Percentiles rank a stretch among this genome's conserved stretches.
These are phyloP conservation scores for Quercus aquifolioides DNA, from an alignment of 306 rosid genomes.

Conservation along the genomic window DNA sequence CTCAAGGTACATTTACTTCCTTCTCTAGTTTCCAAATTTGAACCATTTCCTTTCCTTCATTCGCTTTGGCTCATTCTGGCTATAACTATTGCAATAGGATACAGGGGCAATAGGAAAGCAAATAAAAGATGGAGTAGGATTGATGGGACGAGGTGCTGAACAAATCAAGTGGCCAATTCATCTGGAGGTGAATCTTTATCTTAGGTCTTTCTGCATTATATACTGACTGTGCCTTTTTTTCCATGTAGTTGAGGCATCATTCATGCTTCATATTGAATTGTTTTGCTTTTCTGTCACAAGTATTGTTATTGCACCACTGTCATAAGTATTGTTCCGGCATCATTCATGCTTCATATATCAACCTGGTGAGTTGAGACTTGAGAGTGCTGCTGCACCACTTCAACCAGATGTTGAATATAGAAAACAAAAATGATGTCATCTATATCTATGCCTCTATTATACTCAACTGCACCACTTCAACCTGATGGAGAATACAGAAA, in stretches of 20 bases:
- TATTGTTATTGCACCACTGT: too few relatives aligned
- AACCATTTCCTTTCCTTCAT: slow-evolving; percentile 17
- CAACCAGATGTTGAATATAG: too few relatives aligned
- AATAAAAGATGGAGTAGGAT: slow-evolving; percentile 23
- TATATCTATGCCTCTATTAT: too few relatives aligned
- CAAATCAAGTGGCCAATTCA: slow-evolving; percentile 31
- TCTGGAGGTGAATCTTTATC: slow-evolving; percentile 62
- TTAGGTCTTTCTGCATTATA: slow-evolving; percentile 5
- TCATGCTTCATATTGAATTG: not conserved
- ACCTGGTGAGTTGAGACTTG: too few relatives aligned
- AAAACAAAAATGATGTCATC: too few relatives aligned
- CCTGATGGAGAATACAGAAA: too few relatives aligned
- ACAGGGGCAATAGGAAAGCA: slow-evolving; percentile 89
- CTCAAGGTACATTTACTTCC: not conserved
- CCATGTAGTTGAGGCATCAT: not conserved
- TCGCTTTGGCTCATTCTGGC: slow-evolving; percentile 21
- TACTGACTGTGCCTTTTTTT: slow-evolving; percentile 3
- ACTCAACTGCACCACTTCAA: too few relatives aligned
- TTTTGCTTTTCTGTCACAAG: not conserved
- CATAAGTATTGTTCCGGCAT: too few relatives aligned
- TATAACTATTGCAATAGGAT: slow-evolving; percentile 51
- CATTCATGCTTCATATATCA: too few relatives aligned
- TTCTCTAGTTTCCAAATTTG: slow-evolving; percentile 14
- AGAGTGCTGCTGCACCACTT: too few relatives aligned
- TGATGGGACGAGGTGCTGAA: too few relatives aligned